Conservation (phyloP, 2,329 filamentous ascomycete genomes). For the Curvularia sp. region DNA sequence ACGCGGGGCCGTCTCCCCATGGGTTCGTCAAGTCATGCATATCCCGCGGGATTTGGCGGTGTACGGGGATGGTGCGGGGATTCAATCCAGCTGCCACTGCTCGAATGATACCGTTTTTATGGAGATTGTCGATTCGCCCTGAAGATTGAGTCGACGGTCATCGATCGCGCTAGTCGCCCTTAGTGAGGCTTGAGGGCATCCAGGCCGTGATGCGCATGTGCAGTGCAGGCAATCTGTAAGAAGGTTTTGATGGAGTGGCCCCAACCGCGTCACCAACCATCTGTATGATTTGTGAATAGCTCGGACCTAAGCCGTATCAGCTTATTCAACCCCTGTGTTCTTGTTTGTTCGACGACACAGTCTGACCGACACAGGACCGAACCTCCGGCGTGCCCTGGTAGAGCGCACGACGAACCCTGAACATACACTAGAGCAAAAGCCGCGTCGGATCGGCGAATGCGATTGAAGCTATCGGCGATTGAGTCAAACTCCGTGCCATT, state of each 20-base stretch:
- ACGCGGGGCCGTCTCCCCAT: constrained; percentile 12
- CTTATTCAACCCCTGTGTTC: neutral
- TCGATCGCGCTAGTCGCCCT: too few relatives aligned
- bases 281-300: neutral
- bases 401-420: neutral
- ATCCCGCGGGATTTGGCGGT: constrained; percentile 16
- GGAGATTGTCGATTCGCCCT: neutral
- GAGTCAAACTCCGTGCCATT: neutral
- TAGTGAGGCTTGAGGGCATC: neutral
- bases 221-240: neutral
- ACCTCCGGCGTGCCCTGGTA: neutral
- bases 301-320: neutral
- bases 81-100: neutral
- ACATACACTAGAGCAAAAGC: neutral
- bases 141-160: neutral
- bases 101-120: neutral
- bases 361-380: constrained; percentile 7
- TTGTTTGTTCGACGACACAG: neutral
- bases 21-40: constrained; percentile 11
- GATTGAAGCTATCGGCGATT: neutral
- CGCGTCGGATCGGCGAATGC: neutral
- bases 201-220: neutral
- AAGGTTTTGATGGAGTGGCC: neutral
- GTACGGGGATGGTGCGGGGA: neutral
- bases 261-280: neutral